These are phyloP conservation scores for Chondrus crispus DNA, from an alignment of 23 red algal species.

Conservation along the genomic window DNA sequence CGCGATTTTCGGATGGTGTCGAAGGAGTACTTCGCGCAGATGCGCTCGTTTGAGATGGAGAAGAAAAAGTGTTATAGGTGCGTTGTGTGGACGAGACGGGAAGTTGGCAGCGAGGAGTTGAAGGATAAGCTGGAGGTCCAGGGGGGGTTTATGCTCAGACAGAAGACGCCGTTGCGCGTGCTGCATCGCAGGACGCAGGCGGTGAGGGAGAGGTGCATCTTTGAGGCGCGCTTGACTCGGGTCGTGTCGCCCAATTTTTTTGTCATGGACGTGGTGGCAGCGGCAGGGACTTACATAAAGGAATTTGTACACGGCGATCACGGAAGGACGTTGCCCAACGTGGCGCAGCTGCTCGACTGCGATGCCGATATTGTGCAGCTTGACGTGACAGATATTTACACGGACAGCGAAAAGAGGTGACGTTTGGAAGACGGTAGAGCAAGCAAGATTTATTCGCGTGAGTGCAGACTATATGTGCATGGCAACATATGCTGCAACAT, in stretches of 20 bases:
- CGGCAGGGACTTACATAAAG: slow-evolving; percentile 93
- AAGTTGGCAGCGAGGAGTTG: neutral
- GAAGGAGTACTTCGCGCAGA: neutral
- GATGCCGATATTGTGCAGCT: slow-evolving; percentile 82
- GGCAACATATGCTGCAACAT: too few species aligned
- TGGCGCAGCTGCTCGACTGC: slow-evolving; percentile 53
- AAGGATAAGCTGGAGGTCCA: neutral
- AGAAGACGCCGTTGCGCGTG: slow-evolving; percentile 77
- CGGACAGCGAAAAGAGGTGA: too few species aligned
- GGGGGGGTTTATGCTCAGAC: slow-evolving; percentile 26
- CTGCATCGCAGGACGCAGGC: slow-evolving; percentile 62
- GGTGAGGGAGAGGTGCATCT: slow-evolving; percentile 36
- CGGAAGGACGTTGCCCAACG: slow-evolving; percentile 62
- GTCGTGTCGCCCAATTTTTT: slow-evolving; percentile 22
- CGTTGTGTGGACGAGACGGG: slow-evolving; percentile 41
- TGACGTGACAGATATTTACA: slow-evolving; percentile 66
- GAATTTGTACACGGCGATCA: slow-evolving; percentile 93
- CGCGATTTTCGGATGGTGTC: neutral
- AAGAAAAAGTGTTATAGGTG: slow-evolving; percentile 87
- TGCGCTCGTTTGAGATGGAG: slow-evolving; percentile 50
- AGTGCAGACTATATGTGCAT: too few species aligned
- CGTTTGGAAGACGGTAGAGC: too few species aligned
- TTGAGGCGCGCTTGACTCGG: neutral
- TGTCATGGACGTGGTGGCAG: slow-evolving; percentile 61
- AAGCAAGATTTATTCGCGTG: too few species aligned